A percentile compares a stretch with the other conserved stretches of the same genome.
phyloP scores from a whole-genome alignment of 1,284 basidiomycete species.

The Heterobasidion annosum region DNA sequence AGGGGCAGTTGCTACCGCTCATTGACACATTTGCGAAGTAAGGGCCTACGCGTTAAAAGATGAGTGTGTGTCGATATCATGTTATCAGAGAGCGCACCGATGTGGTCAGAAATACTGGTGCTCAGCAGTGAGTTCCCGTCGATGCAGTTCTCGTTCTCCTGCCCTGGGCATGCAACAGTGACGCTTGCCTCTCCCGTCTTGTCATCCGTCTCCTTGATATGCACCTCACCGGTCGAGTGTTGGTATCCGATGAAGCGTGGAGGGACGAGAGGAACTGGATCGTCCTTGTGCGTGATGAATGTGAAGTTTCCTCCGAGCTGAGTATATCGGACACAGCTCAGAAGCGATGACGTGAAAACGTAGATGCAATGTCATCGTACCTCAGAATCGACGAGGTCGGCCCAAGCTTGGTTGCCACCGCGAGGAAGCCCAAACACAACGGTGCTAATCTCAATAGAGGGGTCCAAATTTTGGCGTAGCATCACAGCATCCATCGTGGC shows the following conservation, averaged over 20 bases:
- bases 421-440: conserved; percentile 36
- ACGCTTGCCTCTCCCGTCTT: conserved; percentile 14
- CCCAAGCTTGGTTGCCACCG: conserved; percentile 33
- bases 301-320: conserved; percentile 20
- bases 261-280: conserved; percentile 26
- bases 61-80: neutral
- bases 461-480: conserved; percentile 28
- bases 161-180: conserved; percentile 17
- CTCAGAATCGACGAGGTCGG: conserved; percentile 30
- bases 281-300: conserved; percentile 26
- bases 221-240: conserved; percentile 25
- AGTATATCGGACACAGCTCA: neutral
- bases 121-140: conserved; percentile 14
- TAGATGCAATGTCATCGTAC: conserved; percentile 8
- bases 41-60: conserved; percentile 2
- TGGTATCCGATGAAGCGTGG: conserved; percentile 22
- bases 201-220: conserved; percentile 22
- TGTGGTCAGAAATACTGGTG: conserved; percentile 14
- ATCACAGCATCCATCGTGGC: conserved; percentile 34
- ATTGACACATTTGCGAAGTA: conserved; percentile 10
- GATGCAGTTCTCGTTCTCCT: conserved; percentile 20
- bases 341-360: neutral
- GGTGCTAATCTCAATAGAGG: conserved; percentile 24
- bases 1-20: conserved; percentile 8
- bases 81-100: conserved; percentile 9